Evolutionary conservation across 768 basidiomycete genomes (phyloP), one percentile per base, ranked within the genome.

Genomic region (Hemileccinum rubropunctum): DNA sequence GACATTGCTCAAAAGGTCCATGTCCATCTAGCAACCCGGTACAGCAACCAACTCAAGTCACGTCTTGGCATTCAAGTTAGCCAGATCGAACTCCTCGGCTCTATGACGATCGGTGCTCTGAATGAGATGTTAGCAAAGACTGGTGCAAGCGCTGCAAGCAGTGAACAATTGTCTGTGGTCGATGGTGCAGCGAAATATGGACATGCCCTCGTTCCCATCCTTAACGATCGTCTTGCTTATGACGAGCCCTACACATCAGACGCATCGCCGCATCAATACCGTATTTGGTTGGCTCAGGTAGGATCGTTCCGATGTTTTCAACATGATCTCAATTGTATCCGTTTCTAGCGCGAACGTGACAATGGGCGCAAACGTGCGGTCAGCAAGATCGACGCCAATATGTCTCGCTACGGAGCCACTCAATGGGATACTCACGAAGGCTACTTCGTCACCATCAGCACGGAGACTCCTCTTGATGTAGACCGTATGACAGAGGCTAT

Each of bases 261-360:
- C 33, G 65, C 60, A 8, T 62, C 60, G 6, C 59, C 60, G 1
- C 57, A 62, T 18, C 60, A 61, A 27, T 61, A 62, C 45, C 66
- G 66, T 11, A 67, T 67, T 26, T 67, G 65, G 66, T 46, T 67
- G 35, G 66, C 65, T 30, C 66, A 67, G 63, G 65, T 67, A 51
- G 20, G 58, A 12, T 4, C 21, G 26, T 17, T 21, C 13, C 23
- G 3, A 15, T 32, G 13, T 12, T 17, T 41, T 3, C 2, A 3
- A 14, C 18, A 18, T 15, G 36, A 51, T 17, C 10, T n/a, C 27
- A 18, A 39, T 40, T 48, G 37, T 15, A 20, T 10, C 15, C 7
- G 30, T n/a, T 6, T 35, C 49, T 37, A 60, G 66, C 57, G 57
- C 18, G 65, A 67, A 26, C 58, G 38, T 20, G 63, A 67, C 40